Percentiles rank a stretch among this genome's conserved stretches.
These are phyloP conservation scores for Kodamaea sp. DNA, from an alignment of 1,139 yeast genomes.

Conservation along the genomic window DNA sequence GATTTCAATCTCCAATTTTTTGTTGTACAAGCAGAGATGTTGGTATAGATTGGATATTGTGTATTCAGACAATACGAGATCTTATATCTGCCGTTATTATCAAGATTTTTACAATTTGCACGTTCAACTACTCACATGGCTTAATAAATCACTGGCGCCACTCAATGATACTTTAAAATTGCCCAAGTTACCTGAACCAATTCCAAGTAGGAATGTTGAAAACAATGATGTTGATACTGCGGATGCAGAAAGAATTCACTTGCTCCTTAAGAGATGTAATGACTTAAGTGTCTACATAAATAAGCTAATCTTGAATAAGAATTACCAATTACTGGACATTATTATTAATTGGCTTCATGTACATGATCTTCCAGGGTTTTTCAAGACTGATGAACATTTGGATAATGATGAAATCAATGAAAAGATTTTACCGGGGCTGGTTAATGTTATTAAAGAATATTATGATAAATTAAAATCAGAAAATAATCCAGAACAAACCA, in stretches of 20 bases:
- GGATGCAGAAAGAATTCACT: constrained; percentile 14
- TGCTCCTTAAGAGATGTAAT: constrained; percentile 28
- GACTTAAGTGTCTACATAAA: constrained; percentile 36
- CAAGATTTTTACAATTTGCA: constrained; percentile 45
- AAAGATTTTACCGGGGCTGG: constrained; percentile 15
- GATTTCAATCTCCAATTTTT: constrained; percentile 33
- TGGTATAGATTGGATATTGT: constrained; percentile 44
- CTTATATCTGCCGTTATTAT: constrained; percentile 36
- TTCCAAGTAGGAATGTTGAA: constrained; percentile 22
- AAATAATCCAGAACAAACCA: constrained; percentile 4
- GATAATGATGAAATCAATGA: constrained; percentile 15
- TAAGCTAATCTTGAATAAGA: constrained; percentile 23
- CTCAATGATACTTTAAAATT: constrained; percentile 19
- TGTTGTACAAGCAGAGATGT: constrained; percentile 32
- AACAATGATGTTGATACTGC: constrained; percentile 6
- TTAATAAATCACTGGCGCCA: constrained; percentile 15
- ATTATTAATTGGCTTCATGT: constrained; percentile 34
- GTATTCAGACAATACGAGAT: constrained; percentile 28
- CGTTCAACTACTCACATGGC: constrained; percentile 21
- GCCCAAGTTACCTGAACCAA: constrained; percentile 45
- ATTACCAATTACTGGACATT: constrained; percentile 24
- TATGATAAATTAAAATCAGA: constrained; percentile 6
- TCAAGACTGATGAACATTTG: constrained; percentile 5
- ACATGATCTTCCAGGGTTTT: constrained; percentile 22
- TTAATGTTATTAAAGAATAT: constrained; percentile 14